These are phyloP conservation scores for Lagenidium giganteum DNA, from an alignment of 352 stramenopile genomes.

Conservation along the genomic window DNA sequence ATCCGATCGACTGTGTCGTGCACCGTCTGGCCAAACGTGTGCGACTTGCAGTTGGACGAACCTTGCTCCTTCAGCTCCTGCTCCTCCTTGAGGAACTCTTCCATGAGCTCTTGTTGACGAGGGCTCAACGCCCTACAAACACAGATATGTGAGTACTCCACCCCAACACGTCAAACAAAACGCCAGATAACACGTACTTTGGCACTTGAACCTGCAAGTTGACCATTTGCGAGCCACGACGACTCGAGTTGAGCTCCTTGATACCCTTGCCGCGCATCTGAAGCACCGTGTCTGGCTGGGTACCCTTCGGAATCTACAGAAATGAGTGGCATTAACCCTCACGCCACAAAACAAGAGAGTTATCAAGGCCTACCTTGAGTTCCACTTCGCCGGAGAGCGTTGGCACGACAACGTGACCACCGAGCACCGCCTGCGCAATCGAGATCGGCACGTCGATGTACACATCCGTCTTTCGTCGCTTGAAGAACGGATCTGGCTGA, in stretches of 20 bases:
- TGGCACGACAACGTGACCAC: slow-evolving; percentile 92
- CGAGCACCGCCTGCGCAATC: slow-evolving; percentile 91
- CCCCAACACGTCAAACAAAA: slow-evolving; percentile 1
- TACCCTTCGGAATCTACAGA: slow-evolving; percentile 85
- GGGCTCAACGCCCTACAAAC: slow-evolving; percentile 74
- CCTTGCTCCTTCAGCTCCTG: slow-evolving; percentile 57
- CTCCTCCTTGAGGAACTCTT: slow-evolving; percentile 93
- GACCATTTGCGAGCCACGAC: slow-evolving; percentile 95
- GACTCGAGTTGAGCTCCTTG: slow-evolving; percentile 89
- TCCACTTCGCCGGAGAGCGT: slow-evolving; percentile 97
- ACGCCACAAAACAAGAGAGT: background rate
- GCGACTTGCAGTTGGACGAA: slow-evolving; percentile 74
- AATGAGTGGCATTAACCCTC: background rate
- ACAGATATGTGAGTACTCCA: background rate
- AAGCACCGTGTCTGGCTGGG: slow-evolving; percentile 94
- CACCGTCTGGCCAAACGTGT: slow-evolving; percentile 78
- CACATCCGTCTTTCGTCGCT: slow-evolving; percentile 93
- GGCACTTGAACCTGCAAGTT: slow-evolving; percentile 96
- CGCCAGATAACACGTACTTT: slow-evolving; percentile 45
- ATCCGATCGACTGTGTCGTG: slow-evolving; percentile 82
- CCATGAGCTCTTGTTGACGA: slow-evolving; percentile 94
- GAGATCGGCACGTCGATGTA: slow-evolving; percentile 93
- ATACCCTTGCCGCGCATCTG: slow-evolving; percentile 97
- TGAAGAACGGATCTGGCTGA: slow-evolving; percentile 93
- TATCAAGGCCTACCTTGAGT: slow-evolving; percentile 80